These are phyloP conservation scores for Thelephora terrestris DNA, from an alignment of 1,284 basidiomycete species.

Conservation along the genomic window DNA sequence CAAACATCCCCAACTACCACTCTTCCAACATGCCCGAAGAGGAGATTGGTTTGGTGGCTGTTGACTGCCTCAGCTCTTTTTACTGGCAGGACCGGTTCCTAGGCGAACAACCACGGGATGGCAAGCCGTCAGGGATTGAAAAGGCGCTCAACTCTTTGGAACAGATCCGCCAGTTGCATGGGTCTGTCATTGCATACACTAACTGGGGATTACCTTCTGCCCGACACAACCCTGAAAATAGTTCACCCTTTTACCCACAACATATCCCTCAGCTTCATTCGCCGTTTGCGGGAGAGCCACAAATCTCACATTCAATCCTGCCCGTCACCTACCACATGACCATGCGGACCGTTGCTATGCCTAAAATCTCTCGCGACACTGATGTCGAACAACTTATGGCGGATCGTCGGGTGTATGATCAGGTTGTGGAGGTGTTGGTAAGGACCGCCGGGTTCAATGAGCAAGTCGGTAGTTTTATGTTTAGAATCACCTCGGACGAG, in stretches of 20 bases:
- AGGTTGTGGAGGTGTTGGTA: background rate
- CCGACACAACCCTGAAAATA: slow-evolving; percentile 14
- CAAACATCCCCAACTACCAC: slow-evolving; percentile 49
- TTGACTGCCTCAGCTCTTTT: slow-evolving; percentile 70
- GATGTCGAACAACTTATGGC: background rate
- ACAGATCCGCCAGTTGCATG: slow-evolving; percentile 41
- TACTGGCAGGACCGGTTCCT: slow-evolving; percentile 68
- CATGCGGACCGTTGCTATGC: slow-evolving; percentile 13
- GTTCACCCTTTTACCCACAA: slow-evolving; percentile 35
- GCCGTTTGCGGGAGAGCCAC: slow-evolving; percentile 16
- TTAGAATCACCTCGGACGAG: background rate
- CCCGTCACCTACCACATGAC: slow-evolving; percentile 39
- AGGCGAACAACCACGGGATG: slow-evolving; percentile 39
- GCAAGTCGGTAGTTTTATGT: background rate
- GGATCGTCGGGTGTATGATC: background rate
- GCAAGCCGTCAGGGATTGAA: slow-evolving; percentile 5
- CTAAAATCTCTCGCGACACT: background rate
- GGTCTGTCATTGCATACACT: slow-evolving; percentile 45
- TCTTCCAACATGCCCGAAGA: slow-evolving; percentile 31
- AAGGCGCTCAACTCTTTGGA: slow-evolving; percentile 26
- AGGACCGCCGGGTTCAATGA: background rate
- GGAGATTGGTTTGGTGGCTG: slow-evolving; percentile 51
- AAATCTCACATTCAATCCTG: slow-evolving; percentile 9
- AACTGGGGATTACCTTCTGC: slow-evolving; percentile 51
- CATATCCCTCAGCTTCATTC: slow-evolving; percentile 41